Conservation (phyloP, 306 rosid genomes). For the Sphenostylis stenocarpa region DNA sequence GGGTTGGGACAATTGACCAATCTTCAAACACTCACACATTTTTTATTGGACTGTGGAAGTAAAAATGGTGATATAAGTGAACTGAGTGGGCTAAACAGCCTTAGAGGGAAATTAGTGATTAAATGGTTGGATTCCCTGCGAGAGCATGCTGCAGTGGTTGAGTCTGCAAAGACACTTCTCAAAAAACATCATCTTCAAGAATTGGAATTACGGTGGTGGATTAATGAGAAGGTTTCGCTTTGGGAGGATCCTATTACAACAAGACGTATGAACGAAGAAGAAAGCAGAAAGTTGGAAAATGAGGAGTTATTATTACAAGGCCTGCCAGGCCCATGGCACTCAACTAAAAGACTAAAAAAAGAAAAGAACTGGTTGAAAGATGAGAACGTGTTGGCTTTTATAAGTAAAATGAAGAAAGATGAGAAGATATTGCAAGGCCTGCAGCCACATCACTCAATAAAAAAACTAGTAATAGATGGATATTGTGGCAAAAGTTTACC, state of each 20-base stretch:
- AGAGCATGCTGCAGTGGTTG: neutral
- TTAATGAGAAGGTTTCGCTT: neutral
- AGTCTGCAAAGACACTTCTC: neutral
- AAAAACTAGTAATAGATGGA: neutral
- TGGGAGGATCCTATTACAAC: neutral
- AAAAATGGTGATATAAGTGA: neutral
- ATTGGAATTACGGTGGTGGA: constrained; percentile 23
- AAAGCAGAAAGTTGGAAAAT: neutral
- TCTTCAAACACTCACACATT: constrained; percentile 30
- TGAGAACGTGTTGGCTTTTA: neutral
- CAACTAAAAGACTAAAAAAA: too few species aligned
- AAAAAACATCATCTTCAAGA: constrained; percentile 23
- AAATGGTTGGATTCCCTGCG: neutral
- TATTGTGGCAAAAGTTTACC: constrained; percentile 33
- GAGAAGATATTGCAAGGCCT: constrained; percentile 13
- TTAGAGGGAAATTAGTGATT: constrained; percentile 16
- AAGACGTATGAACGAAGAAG: neutral
- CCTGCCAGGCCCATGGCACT: too few species aligned
- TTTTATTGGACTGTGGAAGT: neutral
- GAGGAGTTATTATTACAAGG: too few species aligned
- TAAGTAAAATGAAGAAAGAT: too few species aligned
- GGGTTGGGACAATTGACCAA: constrained; percentile 11
- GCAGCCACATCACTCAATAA: constrained; percentile 33
- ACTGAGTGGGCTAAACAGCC: constrained; percentile 29
- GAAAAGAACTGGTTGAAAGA: neutral